Conservation (phyloP, 1,284 basidiomycete species). For the Ustilago vetiveriae region DNA sequence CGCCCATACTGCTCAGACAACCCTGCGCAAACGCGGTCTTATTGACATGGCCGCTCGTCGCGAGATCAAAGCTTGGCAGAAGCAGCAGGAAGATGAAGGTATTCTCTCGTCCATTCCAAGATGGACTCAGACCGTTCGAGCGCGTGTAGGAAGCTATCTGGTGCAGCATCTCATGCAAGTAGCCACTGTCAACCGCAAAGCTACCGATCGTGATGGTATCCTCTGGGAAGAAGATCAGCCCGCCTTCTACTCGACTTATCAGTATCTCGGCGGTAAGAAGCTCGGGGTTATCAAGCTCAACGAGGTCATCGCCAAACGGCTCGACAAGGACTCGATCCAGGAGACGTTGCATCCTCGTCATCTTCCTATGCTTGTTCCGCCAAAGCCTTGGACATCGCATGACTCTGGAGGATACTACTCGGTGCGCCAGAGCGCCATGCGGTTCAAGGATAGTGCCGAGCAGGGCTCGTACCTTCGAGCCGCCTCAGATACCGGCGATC, state of each 20-base stretch:
- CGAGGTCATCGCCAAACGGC: constrained; percentile 78
- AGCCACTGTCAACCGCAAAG: constrained; percentile 77
- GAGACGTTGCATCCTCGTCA: constrained; percentile 89
- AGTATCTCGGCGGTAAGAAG: constrained; percentile 90
- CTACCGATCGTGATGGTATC: constrained; percentile 57
- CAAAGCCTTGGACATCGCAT: constrained; percentile 84
- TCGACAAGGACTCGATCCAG: constrained; percentile 81
- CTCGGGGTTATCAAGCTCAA: constrained; percentile 91
- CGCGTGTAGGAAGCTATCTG: constrained; percentile 83
- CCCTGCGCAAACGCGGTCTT: constrained; percentile 46
- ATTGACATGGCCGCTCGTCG: constrained; percentile 54
- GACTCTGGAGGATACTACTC: constrained; percentile 84
- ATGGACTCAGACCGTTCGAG: constrained; percentile 77
- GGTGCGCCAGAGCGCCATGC: constrained; percentile 73
- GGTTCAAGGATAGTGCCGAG: constrained; percentile 89
- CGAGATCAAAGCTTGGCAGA: constrained; percentile 55
- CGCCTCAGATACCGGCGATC: constrained; percentile 78
- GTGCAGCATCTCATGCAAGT: constrained; percentile 85
- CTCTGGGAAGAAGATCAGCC: constrained; percentile 78
- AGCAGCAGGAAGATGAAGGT: constrained; percentile 73
- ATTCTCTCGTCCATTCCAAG: constrained; percentile 74
- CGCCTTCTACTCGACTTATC: constrained; percentile 91
- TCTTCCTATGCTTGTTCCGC: constrained; percentile 92
- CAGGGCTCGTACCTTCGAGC: constrained; percentile 82
- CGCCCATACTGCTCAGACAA: constrained; percentile 47